Conservation (phyloP, 805 yeast genomes). For the Millerozyma acaciae region DNA sequence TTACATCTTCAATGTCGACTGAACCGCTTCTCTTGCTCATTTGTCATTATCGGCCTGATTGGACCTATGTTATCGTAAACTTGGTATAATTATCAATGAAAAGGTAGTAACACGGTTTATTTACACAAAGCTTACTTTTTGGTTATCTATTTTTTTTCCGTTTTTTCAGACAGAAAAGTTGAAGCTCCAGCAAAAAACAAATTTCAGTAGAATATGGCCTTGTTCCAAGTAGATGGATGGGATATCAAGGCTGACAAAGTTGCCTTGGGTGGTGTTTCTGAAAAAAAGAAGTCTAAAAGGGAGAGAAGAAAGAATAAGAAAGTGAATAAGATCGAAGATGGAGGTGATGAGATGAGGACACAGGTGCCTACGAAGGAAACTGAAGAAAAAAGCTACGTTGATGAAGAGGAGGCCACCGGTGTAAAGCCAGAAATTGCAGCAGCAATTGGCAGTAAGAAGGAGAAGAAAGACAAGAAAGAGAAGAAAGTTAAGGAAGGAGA, state of each 20-base stretch:
- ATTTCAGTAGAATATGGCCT: too few relatives aligned
- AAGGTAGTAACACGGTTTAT: too few relatives aligned
- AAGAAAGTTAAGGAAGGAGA: conserved; percentile 3
- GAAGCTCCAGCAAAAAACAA: too few relatives aligned
- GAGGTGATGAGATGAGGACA: conserved; percentile 9
- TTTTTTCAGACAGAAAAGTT: too few relatives aligned
- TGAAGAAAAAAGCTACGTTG: conserved; percentile 12
- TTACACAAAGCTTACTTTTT: too few relatives aligned
- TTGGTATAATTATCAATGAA: too few relatives aligned
- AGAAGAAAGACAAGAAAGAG: conserved; percentile 4
- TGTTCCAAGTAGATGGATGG: conserved; percentile 85
- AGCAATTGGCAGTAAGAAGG: conserved; percentile 1
- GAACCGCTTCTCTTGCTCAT: background rate
- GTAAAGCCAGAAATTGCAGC: conserved; percentile 3
- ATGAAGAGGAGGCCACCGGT: conserved; percentile 3
- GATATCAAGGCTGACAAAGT: conserved; percentile 52
- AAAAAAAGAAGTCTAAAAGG: conserved; percentile 25
- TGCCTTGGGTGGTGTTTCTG: conserved; percentile 37
- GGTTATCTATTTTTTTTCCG: too few relatives aligned
- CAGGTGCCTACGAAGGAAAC: conserved; percentile 13
- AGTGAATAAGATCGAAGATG: too few relatives aligned
- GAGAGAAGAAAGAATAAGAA: conserved; percentile 20
- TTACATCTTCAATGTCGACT: conserved; percentile 25
- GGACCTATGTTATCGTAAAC: too few relatives aligned
- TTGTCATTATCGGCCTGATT: conserved; percentile 1